Evolutionary conservation across 1,284 basidiomycete genomes (phyloP), one percentile per base, ranked within the genome.

Genomic region (Cryptococcus amylolentus): DNA sequence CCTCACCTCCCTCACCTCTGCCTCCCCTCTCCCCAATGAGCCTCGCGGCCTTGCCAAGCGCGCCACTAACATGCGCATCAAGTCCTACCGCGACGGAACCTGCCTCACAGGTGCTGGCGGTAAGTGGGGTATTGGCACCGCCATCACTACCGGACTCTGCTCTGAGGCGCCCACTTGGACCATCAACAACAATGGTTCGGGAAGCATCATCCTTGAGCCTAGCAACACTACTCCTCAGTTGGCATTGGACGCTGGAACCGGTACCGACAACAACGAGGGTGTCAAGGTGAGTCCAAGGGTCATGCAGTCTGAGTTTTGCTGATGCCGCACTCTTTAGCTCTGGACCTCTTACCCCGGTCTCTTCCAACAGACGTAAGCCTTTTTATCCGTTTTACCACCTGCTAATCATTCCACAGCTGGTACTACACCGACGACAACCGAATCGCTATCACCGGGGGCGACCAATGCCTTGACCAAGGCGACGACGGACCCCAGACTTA

Each of bases 401-500:
- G 13, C 28, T 23, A 12, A 49, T 46, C 16, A 4, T 47, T 12
- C 14, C 26, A 43, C 38, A 60, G 62, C 27, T 65, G 63, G 63
- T 65, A 58, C 47, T 52, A 65, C 23, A 67, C 68, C 38, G 60
- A 43, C 52, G 66, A 71, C 57, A 54, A 66, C 44, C 65, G 68
- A 31, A 69, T 74, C 45, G 69, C 71, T 45, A 63, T 72, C 40
- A 71, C 62, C 37, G 67, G 67, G 38, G 64, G 65, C 37, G 61
- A 59, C 49, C 69, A 68, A 54, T 72, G 70, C 58, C 61, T 72
- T 10, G 70, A 72, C 53, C 42, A 66, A 38, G 64, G 61, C 7
- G 54, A 64, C 51, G 60, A 67, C 42, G 67, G 67, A 31, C 56
- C 60, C n/a, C 69, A 71, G 56, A 70, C 66, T 8, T 71, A 65